Percentiles rank a stretch among this genome's conserved stretches.
Evolutionary conservation across 371 early-diverging fungal genomes (phyloP).

Genomic region (Mucor piriformis): DNA sequence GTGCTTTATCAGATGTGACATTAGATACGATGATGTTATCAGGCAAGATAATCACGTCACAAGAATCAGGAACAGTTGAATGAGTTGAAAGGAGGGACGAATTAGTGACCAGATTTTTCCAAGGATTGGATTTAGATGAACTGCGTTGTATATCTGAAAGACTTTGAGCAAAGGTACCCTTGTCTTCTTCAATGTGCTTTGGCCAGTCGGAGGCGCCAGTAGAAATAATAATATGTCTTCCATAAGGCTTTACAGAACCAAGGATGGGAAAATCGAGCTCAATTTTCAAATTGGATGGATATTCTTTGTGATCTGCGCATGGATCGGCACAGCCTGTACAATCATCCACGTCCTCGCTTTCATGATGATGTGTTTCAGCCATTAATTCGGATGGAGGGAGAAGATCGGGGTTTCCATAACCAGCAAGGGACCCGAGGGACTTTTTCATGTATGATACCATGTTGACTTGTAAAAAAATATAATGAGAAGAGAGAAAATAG

Average conservation of each 20-base stretch:
- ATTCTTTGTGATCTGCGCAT: constrained; percentile 56
- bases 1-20: constrained; percentile 28
- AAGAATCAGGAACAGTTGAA: constrained; percentile 23
- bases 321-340: constrained; percentile 50
- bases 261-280: constrained; percentile 54
- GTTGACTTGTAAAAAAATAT: not conserved
- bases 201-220: constrained; percentile 66
- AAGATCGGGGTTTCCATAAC: constrained; percentile 11
- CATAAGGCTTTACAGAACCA: constrained; percentile 67
- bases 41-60: constrained; percentile 41
- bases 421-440: constrained; percentile 11
- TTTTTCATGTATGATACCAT: constrained; percentile 27
- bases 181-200: constrained; percentile 51
- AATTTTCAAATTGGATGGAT: constrained; percentile 68
- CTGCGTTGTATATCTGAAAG: constrained; percentile 5
- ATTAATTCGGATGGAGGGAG: constrained; percentile 24
- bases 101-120: constrained; percentile 40
- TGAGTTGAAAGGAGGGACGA: constrained; percentile 26
- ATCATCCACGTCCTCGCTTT: constrained; percentile 9
- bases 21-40: constrained; percentile 44
- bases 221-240: constrained; percentile 64
- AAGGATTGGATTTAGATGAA: constrained; percentile 4
- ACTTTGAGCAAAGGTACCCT: constrained; percentile 37
- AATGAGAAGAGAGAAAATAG: not conserved
- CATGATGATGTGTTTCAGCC: not conserved